Evolutionary conservation across 768 basidiomycete genomes (phyloP).

Genomic region (Pisolithus microcarpus): DNA sequence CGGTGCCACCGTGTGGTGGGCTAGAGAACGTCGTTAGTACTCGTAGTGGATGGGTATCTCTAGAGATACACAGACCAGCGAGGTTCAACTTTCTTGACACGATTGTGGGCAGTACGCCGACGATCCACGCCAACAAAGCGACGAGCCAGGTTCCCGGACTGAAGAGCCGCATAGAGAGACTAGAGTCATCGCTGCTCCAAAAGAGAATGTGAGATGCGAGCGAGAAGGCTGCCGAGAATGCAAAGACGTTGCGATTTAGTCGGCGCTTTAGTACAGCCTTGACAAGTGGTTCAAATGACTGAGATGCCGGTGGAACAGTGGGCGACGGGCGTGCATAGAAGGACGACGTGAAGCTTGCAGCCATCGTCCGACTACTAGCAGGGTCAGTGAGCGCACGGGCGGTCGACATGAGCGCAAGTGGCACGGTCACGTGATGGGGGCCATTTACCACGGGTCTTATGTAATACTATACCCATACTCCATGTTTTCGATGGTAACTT

Average conservation of each 20-base stretch:
- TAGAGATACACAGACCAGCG: constrained; percentile 39
- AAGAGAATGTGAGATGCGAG: constrained; percentile 37
- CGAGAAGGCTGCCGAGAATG: constrained; percentile 41
- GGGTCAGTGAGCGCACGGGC: no score
- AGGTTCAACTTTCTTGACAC: constrained; percentile 54
- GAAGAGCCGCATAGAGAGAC: constrained; percentile 31
- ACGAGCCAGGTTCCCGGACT: constrained; percentile 38
- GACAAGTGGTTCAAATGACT: constrained; percentile 59
- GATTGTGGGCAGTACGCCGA: constrained; percentile 49
- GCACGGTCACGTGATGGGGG: no score
- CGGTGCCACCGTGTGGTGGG: constrained; percentile 38
- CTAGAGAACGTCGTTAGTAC: constrained; percentile 21
- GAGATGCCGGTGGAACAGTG: constrained; percentile 47
- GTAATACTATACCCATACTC: no score
- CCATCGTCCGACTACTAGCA: no score
- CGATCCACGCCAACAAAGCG: constrained; percentile 40
- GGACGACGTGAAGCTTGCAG: constrained; percentile 14
- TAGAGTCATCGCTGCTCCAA: constrained; percentile 10
- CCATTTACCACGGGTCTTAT: no score
- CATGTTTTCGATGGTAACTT: no score
- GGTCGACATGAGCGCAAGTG: no score
- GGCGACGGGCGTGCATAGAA: constrained; percentile 41
- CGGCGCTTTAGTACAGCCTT: constrained; percentile 57
- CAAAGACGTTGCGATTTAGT: constrained; percentile 47
- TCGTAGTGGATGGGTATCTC: neutral